Base-by-base conservation (phyloP, 1,284 basidiomycete genomes). In the Austroboletus rostrupii region DNA sequence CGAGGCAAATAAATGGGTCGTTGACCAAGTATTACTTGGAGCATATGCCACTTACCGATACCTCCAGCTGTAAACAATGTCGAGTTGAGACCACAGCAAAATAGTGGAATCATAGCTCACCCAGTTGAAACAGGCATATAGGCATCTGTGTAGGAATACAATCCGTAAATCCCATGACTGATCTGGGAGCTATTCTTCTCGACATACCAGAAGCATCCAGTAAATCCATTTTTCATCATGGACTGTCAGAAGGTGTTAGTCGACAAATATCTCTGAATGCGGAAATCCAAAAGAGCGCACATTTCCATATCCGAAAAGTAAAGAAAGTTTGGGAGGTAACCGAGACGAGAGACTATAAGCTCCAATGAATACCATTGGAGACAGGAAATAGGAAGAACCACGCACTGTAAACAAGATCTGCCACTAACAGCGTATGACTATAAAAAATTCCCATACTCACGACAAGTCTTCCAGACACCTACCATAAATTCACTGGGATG, bases 281-380 rank as follows among this genome's bases (percentile, higher is more conserved):
- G 20, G 17, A 9, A 26, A 26, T 8, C 23, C 8, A 8, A 26
- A 26, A 48, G 21, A 23, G 37, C 46, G 13, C n/a, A 49, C 53
- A 52, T 36, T 6, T 56, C 43, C 49, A 51, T 28, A 52, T 38
- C 16, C 51, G 39, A 32, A 29, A 42, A 14, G 49, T 52, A 35
- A 52, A 52, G 38, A 52, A 52, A 8, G 19, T 21, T 21, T 52
- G 51, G 1, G 43, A 41, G 2, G 43, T 14, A n/a, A 53, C 29
- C 23, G 43, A n/a, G 14, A 49, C 35, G 9, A 46, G 29, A 12
- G 40, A 19, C 50, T 52, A 28, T 14, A 10, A 29, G 35, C 2
- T 19, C 26, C 13, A 14, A 29, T 38, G 4, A 31, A 6, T 19
- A 40, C 40, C n/a, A 7, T 19, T 20, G 11, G 3, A 43, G 16